These are phyloP conservation scores for Macrophomina phaseolina DNA, from an alignment of 2,329 filamentous ascomycete genomes.

Conservation along the genomic window DNA sequence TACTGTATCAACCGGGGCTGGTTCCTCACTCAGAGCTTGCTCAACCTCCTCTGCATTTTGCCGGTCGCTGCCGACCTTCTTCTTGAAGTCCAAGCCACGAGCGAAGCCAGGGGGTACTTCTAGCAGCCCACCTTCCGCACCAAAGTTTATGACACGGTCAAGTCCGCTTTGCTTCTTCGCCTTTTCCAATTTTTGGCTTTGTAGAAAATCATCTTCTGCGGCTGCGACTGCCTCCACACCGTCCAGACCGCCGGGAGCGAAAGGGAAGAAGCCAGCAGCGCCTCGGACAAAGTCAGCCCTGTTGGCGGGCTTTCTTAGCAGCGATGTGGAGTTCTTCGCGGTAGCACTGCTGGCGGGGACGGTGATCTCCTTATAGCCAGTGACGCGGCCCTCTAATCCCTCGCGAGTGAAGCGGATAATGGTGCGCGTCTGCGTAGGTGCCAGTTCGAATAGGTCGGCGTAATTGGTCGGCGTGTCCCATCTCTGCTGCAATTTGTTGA, in stretches of 20 bases:
- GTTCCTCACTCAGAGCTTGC: slow-evolving; percentile 62
- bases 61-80: slow-evolving; percentile 61
- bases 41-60: slow-evolving; percentile 74
- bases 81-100: slow-evolving; percentile 76
- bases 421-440: slow-evolving; percentile 91
- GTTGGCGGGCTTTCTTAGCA: slow-evolving; percentile 82
- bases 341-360: slow-evolving; percentile 87
- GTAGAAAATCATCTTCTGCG: slow-evolving; percentile 75
- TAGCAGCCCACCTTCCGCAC: slow-evolving; percentile 76
- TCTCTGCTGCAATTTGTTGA: slow-evolving; percentile 85
- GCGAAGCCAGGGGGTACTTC: slow-evolving; percentile 81
- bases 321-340: slow-evolving; percentile 92
- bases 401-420: slow-evolving; percentile 90
- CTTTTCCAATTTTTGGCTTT: slow-evolving; percentile 53
- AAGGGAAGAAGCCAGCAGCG: slow-evolving; percentile 91
- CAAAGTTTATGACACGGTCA: slow-evolving; percentile 86
- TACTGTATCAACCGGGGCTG: slow-evolving; percentile 38
- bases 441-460: slow-evolving; percentile 82
- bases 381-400: slow-evolving; percentile 89
- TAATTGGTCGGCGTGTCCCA: slow-evolving; percentile 86
- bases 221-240: slow-evolving; percentile 84
- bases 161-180: slow-evolving; percentile 59
- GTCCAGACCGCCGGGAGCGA: slow-evolving; percentile 88
- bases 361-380: slow-evolving; percentile 92
- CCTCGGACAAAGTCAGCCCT: slow-evolving; percentile 91